Base-by-base conservation (phyloP, 768 basidiomycete genomes). In the Termitomyces sp. region DNA sequence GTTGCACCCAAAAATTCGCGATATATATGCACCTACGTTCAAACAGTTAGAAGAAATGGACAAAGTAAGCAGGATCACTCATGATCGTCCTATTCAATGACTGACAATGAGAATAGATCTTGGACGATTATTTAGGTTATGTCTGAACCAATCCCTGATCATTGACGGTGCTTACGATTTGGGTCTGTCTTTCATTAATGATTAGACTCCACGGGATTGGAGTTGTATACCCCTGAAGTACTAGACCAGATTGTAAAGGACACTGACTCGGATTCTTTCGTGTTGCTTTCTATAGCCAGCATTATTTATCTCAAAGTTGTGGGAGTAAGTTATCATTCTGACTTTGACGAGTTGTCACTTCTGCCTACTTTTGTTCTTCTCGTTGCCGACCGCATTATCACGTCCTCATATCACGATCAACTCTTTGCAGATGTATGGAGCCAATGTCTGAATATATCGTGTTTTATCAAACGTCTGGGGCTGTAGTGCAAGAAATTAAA, bases 11-110 rank as follows among this genome's bases (percentile, higher is more conserved):
- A 77, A 81, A 22, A 81, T 91, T 42, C 75, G 85, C 69, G 88
- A 91, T 55, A 82, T 94, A 33, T 94, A 89, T 72, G 81, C 82
- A 8, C 79, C 79, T 59, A 81, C 85, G 39, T 88, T 92, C 72
- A 88, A 85, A 67, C 84, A 88, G 63, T 68, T 94, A 64, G 89
- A 92, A 52, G 90, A 91, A 57, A 85, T 90, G 79, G 92, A 94
- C 72, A 84, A 87, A 84, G 92, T 89, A 57, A 32, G 58, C 44
- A 11, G 15, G 39, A 11, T 46, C 48, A 20, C 12, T 33, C 12
- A 33, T 12, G 18, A 11, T 20, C 50, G 20, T 20, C 18, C 13
- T 4, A 8, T 3, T 49, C 33, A 24, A 40, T 40, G 28, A 22
- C 61, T 63, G 45, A 63, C 44, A n/a, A 8, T 24, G 35, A 33